Percentiles rank a stretch among this genome's conserved stretches.
Evolutionary conservation across 2,329 filamentous ascomycete genomes (phyloP).

Genomic region (Monosporascus cannonballus): DNA sequence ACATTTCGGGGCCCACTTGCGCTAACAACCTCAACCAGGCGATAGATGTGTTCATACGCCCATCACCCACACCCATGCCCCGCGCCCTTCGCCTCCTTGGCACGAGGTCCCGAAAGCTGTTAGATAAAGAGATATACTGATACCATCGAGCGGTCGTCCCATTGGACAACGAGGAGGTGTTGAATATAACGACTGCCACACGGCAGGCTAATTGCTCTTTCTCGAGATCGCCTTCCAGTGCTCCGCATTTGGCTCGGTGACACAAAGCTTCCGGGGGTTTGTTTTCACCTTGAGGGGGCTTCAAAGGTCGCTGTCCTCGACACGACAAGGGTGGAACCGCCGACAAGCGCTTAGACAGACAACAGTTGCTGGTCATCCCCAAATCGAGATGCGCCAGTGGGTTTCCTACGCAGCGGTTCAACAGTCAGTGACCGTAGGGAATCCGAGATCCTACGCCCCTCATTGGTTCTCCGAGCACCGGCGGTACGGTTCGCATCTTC

Average conservation of each 20-base stretch:
- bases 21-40: neutral
- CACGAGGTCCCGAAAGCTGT: neutral
- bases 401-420: too few relatives aligned
- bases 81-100: too few relatives aligned
- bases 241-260: too few relatives aligned
- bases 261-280: too few relatives aligned
- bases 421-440: too few relatives aligned
- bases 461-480: neutral
- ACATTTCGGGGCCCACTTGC: too few relatives aligned
- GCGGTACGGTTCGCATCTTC: neutral
- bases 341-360: too few relatives aligned
- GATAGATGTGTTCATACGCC: neutral
- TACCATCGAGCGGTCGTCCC: neutral
- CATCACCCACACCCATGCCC: neutral
- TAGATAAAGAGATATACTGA: neutral
- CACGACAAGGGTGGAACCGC: too few relatives aligned
- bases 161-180: neutral
- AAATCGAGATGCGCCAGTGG: too few relatives aligned
- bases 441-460: neutral
- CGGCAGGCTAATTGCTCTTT: neutral
- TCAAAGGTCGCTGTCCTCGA: too few relatives aligned
- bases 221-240: neutral
- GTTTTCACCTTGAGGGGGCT: too few relatives aligned
- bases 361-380: too few relatives aligned
- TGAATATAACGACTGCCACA: neutral